phyloP scores from a whole-genome alignment of 2,329 filamentous ascomycete species.

The Trichoderma koningii region DNA sequence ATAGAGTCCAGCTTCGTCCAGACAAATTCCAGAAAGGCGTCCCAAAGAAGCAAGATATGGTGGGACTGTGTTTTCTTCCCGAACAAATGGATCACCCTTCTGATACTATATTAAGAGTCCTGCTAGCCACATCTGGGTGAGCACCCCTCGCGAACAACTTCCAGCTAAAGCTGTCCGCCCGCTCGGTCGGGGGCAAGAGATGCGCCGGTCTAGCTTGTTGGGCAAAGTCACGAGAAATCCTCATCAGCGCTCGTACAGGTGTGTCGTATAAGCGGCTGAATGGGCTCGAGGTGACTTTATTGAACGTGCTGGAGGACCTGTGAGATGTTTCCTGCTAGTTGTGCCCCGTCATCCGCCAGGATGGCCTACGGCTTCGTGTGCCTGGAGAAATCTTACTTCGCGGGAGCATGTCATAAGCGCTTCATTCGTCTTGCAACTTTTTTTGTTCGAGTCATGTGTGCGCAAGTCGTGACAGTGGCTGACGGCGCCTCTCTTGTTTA shows the following conservation, averaged over 20 bases:
- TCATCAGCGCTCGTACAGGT: too few species aligned
- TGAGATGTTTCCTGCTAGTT: conserved; percentile 7
- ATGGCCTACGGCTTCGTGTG: background rate
- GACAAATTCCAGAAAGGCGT: conserved; percentile 2
- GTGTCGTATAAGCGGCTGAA: too few species aligned
- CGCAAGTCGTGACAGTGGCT: too few species aligned
- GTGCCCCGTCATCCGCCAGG: background rate
- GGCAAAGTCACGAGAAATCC: background rate
- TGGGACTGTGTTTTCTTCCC: conserved; percentile 5
- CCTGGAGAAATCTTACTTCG: background rate
- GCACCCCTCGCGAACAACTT: conserved; percentile 10
- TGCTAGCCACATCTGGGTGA: conserved; percentile 14
- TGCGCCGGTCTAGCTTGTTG: conserved; percentile 13
- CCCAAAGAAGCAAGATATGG: background rate
- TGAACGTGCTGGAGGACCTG: background rate
- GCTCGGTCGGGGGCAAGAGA: conserved; percentile 22
- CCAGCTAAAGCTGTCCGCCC: background rate
- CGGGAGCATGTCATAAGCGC: background rate
- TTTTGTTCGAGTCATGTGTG: too few species aligned
- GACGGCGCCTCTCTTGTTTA: too few species aligned
- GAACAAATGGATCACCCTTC: conserved; percentile 1
- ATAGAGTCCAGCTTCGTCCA: background rate
- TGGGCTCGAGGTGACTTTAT: background rate
- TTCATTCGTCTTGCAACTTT: background rate
- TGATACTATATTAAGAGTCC: conserved; percentile 21